phyloP scores from a whole-genome alignment of 768 basidiomycete genomes.

The Leucocoprinus leucothites region DNA sequence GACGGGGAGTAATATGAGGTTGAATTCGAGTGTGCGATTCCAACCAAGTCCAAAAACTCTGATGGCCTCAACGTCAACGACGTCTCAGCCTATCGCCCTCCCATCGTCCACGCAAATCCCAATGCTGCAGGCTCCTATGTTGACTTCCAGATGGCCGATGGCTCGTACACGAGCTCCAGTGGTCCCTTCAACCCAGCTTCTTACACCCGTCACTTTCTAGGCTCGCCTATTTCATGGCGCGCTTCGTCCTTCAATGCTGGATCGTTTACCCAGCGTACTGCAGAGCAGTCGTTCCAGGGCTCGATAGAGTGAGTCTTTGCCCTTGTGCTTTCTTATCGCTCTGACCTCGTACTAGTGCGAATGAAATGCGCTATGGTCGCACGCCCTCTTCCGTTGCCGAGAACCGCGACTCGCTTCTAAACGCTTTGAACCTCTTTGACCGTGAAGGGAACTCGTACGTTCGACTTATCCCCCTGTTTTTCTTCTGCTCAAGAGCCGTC shows the following conservation, averaged over 20 bases:
- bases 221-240: conserved; percentile 72
- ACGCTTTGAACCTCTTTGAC: conserved; percentile 64
- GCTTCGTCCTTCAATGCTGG: conserved; percentile 59
- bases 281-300: conserved; percentile 57
- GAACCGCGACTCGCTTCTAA: conserved; percentile 55
- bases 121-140: conserved; percentile 30
- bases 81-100: conserved; percentile 47
- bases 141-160: conserved; percentile 34
- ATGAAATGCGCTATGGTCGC: conserved; percentile 33
- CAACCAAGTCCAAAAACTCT: background rate
- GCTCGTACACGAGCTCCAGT: conserved; percentile 45
- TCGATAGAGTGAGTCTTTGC: conserved; percentile 60
- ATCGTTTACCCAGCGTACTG: conserved; percentile 60
- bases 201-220: conserved; percentile 65
- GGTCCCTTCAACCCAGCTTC: conserved; percentile 64
- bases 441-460: conserved; percentile 74
- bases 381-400: conserved; percentile 48
- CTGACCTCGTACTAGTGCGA: conserved; percentile 19
- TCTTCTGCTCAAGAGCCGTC: conserved; percentile 1
- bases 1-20: conserved; percentile 5
- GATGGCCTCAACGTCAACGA: conserved; percentile 20
- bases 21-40: background rate
- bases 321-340: background rate
- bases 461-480: background rate
- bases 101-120: conserved; percentile 21